Evolutionary conservation across 768 basidiomycete species (phyloP).

Genomic region (Ephemerocybe angulata): DNA sequence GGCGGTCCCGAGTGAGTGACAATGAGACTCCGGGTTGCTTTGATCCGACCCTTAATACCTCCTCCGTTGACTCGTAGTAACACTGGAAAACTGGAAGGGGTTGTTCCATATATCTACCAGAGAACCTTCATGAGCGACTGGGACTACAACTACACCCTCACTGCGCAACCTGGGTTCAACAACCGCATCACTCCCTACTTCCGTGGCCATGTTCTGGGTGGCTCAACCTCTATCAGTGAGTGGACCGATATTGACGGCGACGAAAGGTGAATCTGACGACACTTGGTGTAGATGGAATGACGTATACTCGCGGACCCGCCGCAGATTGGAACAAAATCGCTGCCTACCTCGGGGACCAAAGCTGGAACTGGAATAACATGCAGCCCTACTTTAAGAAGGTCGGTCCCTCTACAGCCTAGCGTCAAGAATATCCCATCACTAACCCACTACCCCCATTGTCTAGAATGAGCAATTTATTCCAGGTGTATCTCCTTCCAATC

Average conservation of each 20-base stretch:
- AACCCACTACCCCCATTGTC: slow-evolving; percentile 8
- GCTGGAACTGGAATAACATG: slow-evolving; percentile 40
- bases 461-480: slow-evolving; percentile 17
- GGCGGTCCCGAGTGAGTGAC: slow-evolving; percentile 49
- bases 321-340: slow-evolving; percentile 56
- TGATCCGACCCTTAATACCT: slow-evolving; percentile 4
- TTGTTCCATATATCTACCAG: neutral
- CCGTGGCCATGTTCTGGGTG: slow-evolving; percentile 26
- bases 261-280: neutral
- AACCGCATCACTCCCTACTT: slow-evolving; percentile 19
- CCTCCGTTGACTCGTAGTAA: neutral
- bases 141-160: slow-evolving; percentile 29
- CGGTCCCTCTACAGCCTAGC: neutral
- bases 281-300: slow-evolving; percentile 19
- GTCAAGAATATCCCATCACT: neutral
- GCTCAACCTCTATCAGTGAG: slow-evolving; percentile 27
- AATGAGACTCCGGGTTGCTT: neutral
- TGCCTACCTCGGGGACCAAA: slow-evolving; percentile 37
- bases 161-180: slow-evolving; percentile 21
- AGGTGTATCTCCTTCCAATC: neutral
- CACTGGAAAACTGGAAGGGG: neutral
- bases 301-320: slow-evolving; percentile 30
- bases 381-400: slow-evolving; percentile 29
- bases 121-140: neutral
- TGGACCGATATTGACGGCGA: slow-evolving; percentile 4